Percentiles rank a stretch among this genome's conserved stretches.
Evolutionary conservation across 1,139 yeast genomes (phyloP).

Genomic region (Sugiyamaella neomexicana): DNA sequence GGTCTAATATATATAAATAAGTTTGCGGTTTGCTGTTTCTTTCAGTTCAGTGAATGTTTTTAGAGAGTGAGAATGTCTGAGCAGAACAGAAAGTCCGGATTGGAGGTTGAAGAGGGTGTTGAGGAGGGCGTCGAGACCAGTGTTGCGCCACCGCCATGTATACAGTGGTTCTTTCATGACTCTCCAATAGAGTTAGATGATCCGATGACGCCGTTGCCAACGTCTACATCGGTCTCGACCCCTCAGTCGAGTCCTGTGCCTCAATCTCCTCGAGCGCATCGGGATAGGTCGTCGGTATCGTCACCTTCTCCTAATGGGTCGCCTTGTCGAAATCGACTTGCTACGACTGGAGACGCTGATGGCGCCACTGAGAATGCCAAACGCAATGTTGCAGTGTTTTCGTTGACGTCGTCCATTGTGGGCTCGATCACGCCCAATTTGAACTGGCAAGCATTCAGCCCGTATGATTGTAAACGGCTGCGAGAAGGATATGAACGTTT

Average conservation of each 20-base stretch:
- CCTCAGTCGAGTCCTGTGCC: not conserved
- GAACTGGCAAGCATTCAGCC: conserved; percentile 44
- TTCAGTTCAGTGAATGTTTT: too few relatives aligned
- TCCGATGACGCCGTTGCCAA: conserved; percentile 41
- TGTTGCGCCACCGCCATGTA: conserved; percentile 18
- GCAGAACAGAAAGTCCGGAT: too few relatives aligned
- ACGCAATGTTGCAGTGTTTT: conserved; percentile 17
- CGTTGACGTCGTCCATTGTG: conserved; percentile 28
- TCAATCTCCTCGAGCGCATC: not conserved
- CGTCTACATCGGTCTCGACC: conserved; percentile 19
- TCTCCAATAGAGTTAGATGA: conserved; percentile 42
- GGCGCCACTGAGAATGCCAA: too few relatives aligned
- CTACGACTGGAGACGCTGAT: not conserved
- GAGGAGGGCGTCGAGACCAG: too few relatives aligned
- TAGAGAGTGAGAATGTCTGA: too few relatives aligned
- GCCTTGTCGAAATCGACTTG: not conserved
- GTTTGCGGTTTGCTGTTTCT: too few relatives aligned
- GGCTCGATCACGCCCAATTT: conserved; percentile 35
- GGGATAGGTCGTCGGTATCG: not conserved
- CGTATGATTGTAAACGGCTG: conserved; percentile 32
- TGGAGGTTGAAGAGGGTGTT: too few relatives aligned
- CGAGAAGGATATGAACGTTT: conserved; percentile 1
- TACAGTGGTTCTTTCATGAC: conserved; percentile 43
- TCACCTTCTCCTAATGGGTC: not conserved
- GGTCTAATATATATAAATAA: too few relatives aligned